Conservation (phyloP, 1,284 basidiomycete genomes). For the Trichosporon coremiiforme region DNA sequence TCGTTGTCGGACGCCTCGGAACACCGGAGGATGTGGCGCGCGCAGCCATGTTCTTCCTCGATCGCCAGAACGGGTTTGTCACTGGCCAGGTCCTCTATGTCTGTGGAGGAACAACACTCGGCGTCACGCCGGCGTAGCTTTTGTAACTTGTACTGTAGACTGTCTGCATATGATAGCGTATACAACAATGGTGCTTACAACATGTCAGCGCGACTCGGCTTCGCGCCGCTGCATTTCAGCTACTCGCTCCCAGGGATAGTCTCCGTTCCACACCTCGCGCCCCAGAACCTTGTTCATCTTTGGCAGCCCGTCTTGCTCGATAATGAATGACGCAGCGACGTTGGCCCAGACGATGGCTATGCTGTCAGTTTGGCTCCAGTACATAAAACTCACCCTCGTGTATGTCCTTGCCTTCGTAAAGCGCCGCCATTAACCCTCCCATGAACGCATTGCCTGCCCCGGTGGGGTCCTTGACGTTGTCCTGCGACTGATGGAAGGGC, state of each 20-base stretch:
- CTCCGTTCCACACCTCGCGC: constrained; percentile 46
- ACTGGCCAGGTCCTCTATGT: constrained; percentile 31
- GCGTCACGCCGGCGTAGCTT: constrained; percentile 21
- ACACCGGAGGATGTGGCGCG: constrained; percentile 77
- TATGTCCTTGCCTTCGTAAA: constrained; percentile 40
- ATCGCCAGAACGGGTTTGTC: constrained; percentile 23
- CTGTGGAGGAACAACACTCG: constrained; percentile 29
- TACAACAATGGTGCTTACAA: constrained; percentile 15
- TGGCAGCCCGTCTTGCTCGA: constrained; percentile 53
- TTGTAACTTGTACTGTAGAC: constrained; percentile 5
- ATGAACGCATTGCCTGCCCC: constrained; percentile 55
- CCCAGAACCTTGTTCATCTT: constrained; percentile 29
- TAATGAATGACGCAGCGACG: constrained; percentile 50
- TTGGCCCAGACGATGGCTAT: constrained; percentile 49
- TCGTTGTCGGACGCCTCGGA: constrained; percentile 89
- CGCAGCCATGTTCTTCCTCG: constrained; percentile 83
- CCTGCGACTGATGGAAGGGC: constrained; percentile 37
- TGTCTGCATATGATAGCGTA: constrained; percentile 14
- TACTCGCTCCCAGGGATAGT: constrained; percentile 33
- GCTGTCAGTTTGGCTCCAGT: not conserved
- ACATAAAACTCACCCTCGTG: constrained; percentile 39
- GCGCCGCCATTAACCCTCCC: constrained; percentile 50
- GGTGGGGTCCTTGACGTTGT: constrained; percentile 50
- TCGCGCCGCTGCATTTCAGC: constrained; percentile 25
- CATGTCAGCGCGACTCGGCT: constrained; percentile 15